Evolutionary conservation across 768 basidiomycete genomes (phyloP), one percentile per base, ranked within the genome.

Genomic region (Boletales sp.): DNA sequence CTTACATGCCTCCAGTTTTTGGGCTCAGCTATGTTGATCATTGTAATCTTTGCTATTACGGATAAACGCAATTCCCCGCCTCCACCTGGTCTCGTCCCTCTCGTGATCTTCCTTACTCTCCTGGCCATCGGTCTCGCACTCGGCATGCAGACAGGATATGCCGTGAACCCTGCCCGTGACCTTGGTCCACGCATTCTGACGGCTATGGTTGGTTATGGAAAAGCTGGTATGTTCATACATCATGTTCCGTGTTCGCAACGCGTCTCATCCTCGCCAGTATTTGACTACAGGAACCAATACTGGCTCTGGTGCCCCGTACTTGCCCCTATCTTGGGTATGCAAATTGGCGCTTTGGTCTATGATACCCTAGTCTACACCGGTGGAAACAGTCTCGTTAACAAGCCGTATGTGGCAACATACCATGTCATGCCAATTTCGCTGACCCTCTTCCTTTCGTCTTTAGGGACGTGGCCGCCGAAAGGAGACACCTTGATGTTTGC

Each of bases 281-380:
- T 64, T 48, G 47, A 59, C 31, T 69, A 59, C 47, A 59, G 65
- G 55, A 78, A 73, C 57, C 84, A 87, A 50, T 88, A 87, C 59
- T 88, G 85, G 86, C 52, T 88, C 32, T 88, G 86, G 86, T 80
- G 80, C 56, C 80, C 83, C 3, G 58, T 84, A 15, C 64, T 84
- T 35, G 83, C 70, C 2, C 79, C 84, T 9, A 77, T 86, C 60
- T 53, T 78, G 31, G 86, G 86, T 21, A 83, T 74, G 42, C 73
- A 80, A 50, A 60, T 68, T 6, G 86, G 80, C 12, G 71, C 74
- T 5, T 63, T 81, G 47, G 52, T 80, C 35, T 88, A 88, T 54
- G 86, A 88, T 56, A 39, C 69, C 2, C 69, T 84, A 52, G 48
- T 87, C 47, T 85, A 76, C 66, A 73, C 72, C 4, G 84, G 82